Conservation (phyloP, 2,329 filamentous ascomycete genomes). For the Talaromyces sp. region DNA sequence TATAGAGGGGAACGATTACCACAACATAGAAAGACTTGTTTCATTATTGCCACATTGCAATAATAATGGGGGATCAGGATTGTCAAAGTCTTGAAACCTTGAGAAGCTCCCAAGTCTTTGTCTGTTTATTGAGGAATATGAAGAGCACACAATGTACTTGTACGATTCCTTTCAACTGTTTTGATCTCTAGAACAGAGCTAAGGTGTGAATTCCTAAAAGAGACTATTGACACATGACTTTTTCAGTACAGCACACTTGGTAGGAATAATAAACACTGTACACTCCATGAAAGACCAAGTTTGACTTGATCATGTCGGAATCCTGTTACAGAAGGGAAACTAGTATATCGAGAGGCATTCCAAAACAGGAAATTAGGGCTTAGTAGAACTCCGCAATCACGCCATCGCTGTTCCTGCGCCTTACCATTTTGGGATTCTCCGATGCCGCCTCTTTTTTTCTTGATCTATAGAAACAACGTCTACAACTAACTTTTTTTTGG, state of each 20-base stretch:
- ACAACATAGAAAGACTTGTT: background rate
- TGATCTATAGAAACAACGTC: background rate
- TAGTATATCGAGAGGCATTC: background rate
- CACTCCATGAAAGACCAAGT: background rate
- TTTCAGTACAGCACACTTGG: background rate
- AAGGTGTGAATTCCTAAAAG: background rate
- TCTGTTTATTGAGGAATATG: background rate
- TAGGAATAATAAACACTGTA: too few species aligned
- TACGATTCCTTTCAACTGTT: background rate
- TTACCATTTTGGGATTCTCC: constrained; percentile 1
- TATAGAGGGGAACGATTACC: background rate
- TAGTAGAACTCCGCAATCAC: constrained; percentile 9
- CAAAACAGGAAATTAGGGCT: constrained; percentile 11
- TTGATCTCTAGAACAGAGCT: background rate
- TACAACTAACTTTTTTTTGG: background rate
- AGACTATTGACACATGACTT: background rate
- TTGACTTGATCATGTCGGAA: background rate
- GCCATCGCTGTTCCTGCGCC: constrained; percentile 14
- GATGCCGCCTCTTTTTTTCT: constrained; percentile 8
- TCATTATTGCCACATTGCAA: background rate
- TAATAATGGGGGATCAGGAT: background rate
- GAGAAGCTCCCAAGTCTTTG: background rate
- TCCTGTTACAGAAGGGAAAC: background rate
- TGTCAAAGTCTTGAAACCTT: background rate
- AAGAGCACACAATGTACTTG: background rate